Base-by-base conservation (phyloP, 768 basidiomycete species). In the Boletellus ananiceps region DNA sequence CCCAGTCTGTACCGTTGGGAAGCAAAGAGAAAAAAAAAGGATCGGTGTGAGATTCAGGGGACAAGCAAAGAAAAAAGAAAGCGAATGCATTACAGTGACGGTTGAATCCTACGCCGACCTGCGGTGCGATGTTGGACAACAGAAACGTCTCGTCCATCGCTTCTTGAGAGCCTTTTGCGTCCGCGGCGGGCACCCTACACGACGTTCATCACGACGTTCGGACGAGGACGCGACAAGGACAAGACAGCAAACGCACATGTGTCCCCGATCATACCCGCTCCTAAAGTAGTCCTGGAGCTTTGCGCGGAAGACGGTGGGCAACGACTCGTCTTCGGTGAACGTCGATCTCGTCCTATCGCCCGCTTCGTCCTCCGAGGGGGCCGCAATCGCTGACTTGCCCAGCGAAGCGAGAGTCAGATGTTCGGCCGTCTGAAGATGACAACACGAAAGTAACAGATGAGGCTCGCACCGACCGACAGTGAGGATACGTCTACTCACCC, bases 71-170 rank as follows among this genome's bases (percentile, higher is more conserved):
- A 5, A 5, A 25, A 3, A 32, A 8, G n/a, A n/a, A 8, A 8
- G 27, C 23, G 23, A 25, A 18, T 14, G 74, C 83, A 52, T 29
- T 59, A 93, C 94, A 99, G 63, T 98, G 93, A 47, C 96, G 77
- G 63, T 98, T 99, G 75, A 98, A 99, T 0, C 95, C 96, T 35
- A 81, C 90, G 1, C 96, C 96, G 21, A 99, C 93, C 76, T 99
- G 96, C 37, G 96, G 96, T 5, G 96, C 95, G 45, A 99, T 96
- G 61, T 99, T 99, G 0, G 91, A 85, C 39, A 99, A 70, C 32
- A 91, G 71, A 68, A 99, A 99, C 0, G 95, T 99, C 70, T 99
- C 93, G 64, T 97, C 69, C 95, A 97, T 98, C 9, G 95, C 95
- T 47, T 79, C 78, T 77, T 94, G 93, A 14, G 89, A 92, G 29